Percentiles rank a stretch among this genome's conserved stretches.
phyloP scores from a whole-genome alignment of 176 grass and related monocot genomes.

The Oryza australiensis region DNA sequence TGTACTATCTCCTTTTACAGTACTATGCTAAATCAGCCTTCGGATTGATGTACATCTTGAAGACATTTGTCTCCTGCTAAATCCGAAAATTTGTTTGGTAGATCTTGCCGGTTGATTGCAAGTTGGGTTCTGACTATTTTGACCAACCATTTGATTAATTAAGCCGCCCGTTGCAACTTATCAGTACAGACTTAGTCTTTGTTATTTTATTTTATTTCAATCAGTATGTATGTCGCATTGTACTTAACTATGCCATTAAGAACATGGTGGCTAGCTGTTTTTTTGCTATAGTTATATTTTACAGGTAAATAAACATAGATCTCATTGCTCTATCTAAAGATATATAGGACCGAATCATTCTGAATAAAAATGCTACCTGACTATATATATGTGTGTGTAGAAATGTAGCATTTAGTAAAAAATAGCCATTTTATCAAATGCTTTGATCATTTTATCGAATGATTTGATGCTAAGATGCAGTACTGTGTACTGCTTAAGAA shows the following conservation, averaged over 20 bases:
- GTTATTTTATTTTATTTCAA: neutral
- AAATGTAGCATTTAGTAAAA: no score
- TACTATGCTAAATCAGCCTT: neutral
- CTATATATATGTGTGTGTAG: no score
- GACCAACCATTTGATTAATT: neutral
- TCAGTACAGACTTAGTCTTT: neutral
- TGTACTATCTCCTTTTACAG: no score
- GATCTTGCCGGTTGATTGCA: constrained; percentile 1
- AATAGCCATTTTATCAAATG: no score
- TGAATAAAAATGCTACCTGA: no score
- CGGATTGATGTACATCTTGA: constrained; percentile 1
- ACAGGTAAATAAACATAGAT: no score
- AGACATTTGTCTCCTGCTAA: constrained; percentile 25
- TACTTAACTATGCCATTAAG: neutral
- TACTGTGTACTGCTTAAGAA: no score
- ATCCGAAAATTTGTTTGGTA: constrained; percentile 9
- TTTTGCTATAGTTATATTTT: no score
- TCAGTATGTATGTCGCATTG: neutral
- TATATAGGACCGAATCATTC: no score
- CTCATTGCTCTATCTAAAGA: no score
- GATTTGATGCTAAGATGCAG: no score
- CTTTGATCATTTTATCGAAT: no score
- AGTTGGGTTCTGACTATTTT: neutral
- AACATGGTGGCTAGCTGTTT: neutral
- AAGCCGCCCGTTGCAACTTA: neutral